These are phyloP conservation scores for Lecanicillium sp. DNA, from an alignment of 2,329 filamentous ascomycete species.

Conservation along the genomic window DNA sequence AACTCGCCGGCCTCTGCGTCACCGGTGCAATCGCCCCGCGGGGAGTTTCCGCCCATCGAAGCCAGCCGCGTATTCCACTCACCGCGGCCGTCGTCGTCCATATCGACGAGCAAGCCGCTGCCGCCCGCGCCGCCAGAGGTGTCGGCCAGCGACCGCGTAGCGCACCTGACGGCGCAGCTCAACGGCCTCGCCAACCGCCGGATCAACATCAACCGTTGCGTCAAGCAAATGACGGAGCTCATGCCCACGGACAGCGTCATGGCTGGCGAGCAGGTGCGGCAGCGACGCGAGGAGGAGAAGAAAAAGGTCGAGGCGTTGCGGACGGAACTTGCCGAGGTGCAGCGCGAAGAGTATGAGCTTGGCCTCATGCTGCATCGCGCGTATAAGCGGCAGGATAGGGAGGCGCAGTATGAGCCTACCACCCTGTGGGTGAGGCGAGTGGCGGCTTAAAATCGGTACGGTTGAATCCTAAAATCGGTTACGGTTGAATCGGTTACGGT, in stretches of 20 bases:
- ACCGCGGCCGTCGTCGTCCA: constrained; percentile 14
- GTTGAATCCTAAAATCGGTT: background rate
- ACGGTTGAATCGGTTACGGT: background rate
- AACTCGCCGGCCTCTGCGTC: too few species aligned
- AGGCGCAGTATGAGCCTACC: constrained; percentile 56
- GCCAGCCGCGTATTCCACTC: background rate
- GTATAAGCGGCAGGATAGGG: constrained; percentile 66
- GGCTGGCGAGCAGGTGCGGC: constrained; percentile 55
- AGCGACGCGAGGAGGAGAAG: constrained; percentile 49
- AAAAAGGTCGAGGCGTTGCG: constrained; percentile 59
- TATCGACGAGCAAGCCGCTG: constrained; percentile 48
- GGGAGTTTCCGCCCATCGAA: too few species aligned
- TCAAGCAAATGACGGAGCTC: constrained; percentile 70
- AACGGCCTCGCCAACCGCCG: constrained; percentile 59
- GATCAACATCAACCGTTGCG: constrained; percentile 63
- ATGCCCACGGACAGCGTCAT: constrained; percentile 65
- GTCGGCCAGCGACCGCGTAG: constrained; percentile 54
- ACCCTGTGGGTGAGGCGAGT: constrained; percentile 73
- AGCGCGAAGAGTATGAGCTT: constrained; percentile 69
- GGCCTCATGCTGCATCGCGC: constrained; percentile 67
- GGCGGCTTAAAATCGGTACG: constrained; percentile 40
- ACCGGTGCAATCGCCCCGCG: too few species aligned
- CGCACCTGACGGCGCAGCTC: constrained; percentile 58
- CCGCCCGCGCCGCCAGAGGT: constrained; percentile 55
- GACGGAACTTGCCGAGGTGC: constrained; percentile 62